Percentiles rank a stretch among this genome's conserved stretches.
phyloP scores from a whole-genome alignment of 2,329 filamentous ascomycete species.

The Nemania sp. region DNA sequence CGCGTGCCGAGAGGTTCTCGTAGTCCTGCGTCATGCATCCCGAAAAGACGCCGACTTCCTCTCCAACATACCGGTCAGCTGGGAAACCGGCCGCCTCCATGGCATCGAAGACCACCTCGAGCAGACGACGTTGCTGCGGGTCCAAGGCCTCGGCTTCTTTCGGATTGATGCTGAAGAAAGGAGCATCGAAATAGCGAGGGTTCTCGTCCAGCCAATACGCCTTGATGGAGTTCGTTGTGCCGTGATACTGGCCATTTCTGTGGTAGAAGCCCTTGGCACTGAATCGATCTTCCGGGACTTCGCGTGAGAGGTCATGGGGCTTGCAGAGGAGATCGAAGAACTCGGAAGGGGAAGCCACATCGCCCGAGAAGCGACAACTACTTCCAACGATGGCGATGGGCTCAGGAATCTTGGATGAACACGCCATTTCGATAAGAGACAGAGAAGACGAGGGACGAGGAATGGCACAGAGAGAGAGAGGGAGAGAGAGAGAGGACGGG shows the following conservation, averaged over 20 bases:
- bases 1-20: slow-evolving; percentile 47
- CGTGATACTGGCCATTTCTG: slow-evolving; percentile 50
- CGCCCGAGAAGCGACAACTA: slow-evolving; percentile 49
- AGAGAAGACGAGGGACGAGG: not conserved
- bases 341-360: slow-evolving; percentile 45
- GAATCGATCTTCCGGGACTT: slow-evolving; percentile 47
- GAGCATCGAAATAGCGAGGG: slow-evolving; percentile 48
- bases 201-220: slow-evolving; percentile 50
- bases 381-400: slow-evolving; percentile 50
- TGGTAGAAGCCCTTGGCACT: slow-evolving; percentile 49
- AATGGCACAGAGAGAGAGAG: not conserved
- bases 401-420: slow-evolving; percentile 38
- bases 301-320: slow-evolving; percentile 47
- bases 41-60: slow-evolving; percentile 49
- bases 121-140: slow-evolving; percentile 51
- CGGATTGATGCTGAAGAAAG: slow-evolving; percentile 53
- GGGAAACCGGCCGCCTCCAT: slow-evolving; percentile 52
- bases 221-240: slow-evolving; percentile 47
- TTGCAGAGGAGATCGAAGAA: slow-evolving; percentile 47
- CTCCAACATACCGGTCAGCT: slow-evolving; percentile 45
- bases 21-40: slow-evolving; percentile 53
- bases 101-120: slow-evolving; percentile 54
- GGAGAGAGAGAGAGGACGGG: not conserved
- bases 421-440: slow-evolving; percentile 35
- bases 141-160: slow-evolving; percentile 53